phyloP scores from a whole-genome alignment of 495 filamentous ascomycete species.

The Penicillium bialowiezense region DNA sequence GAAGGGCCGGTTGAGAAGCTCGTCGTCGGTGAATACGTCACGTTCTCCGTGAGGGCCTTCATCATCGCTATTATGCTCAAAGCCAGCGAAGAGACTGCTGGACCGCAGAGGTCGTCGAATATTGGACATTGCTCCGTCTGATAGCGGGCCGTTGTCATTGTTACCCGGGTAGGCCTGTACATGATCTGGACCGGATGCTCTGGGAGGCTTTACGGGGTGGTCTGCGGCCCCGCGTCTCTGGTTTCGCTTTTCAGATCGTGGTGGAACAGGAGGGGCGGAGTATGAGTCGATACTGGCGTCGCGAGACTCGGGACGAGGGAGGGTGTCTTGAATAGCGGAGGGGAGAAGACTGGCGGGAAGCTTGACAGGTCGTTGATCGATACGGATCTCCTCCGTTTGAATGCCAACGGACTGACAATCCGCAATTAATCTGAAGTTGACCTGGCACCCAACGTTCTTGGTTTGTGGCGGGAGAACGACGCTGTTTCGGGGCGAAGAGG shows the following conservation, averaged over 20 bases:
- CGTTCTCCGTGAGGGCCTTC: slow-evolving; percentile 34
- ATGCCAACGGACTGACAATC: slow-evolving; percentile 53
- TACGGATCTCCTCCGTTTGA: slow-evolving; percentile 85
- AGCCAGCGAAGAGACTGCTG: slow-evolving; percentile 83
- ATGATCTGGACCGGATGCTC: slow-evolving; percentile 35
- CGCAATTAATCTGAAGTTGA: slow-evolving; percentile 34
- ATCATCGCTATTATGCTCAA: slow-evolving; percentile 60
- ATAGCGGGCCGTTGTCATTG: slow-evolving; percentile 77
- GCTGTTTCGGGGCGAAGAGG: slow-evolving; percentile 58
- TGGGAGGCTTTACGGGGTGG: slow-evolving; percentile 16
- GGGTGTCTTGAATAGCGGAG: slow-evolving; percentile 52
- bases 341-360: slow-evolving; percentile 76
- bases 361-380: slow-evolving; percentile 69
- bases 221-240: slow-evolving; percentile 11
- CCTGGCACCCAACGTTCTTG: slow-evolving; percentile 58
- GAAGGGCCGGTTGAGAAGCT: slow-evolving; percentile 42
- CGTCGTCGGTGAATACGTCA: slow-evolving; percentile 49
- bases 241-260: slow-evolving; percentile 27
- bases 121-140: slow-evolving; percentile 50
- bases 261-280: slow-evolving; percentile 33
- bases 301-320: slow-evolving; percentile 20
- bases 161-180: slow-evolving; percentile 74
- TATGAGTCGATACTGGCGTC: slow-evolving; percentile 31
- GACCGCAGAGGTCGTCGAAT: slow-evolving; percentile 69
- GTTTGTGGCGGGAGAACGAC: slow-evolving; percentile 63